Evolutionary conservation across 2,329 filamentous ascomycete species (phyloP).

Genomic region (Fusarium hostae): DNA sequence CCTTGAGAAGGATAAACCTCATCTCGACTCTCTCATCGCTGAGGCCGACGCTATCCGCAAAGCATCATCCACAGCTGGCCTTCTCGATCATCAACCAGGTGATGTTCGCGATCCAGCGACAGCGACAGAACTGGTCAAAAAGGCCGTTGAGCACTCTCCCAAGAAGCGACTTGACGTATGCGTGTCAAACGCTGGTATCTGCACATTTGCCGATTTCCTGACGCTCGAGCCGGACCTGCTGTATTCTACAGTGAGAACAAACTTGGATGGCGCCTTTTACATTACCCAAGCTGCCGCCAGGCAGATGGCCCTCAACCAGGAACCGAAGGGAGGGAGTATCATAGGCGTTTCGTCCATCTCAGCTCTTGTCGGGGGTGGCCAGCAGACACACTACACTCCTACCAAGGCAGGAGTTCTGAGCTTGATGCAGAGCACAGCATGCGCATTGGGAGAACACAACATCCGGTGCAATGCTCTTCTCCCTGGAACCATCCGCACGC

Average conservation of each 20-base stretch:
- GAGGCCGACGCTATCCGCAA: slow-evolving; percentile 61
- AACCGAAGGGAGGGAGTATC: slow-evolving; percentile 78
- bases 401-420: slow-evolving; percentile 86
- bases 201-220: slow-evolving; percentile 88
- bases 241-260: slow-evolving; percentile 77
- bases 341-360: slow-evolving; percentile 80
- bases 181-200: slow-evolving; percentile 89
- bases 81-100: slow-evolving; percentile 75
- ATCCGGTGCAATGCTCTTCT: slow-evolving; percentile 87
- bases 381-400: slow-evolving; percentile 87
- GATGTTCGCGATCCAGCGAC: slow-evolving; percentile 82
- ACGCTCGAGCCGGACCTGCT: slow-evolving; percentile 78
- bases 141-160: slow-evolving; percentile 67
- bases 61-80: slow-evolving; percentile 58
- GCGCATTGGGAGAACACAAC: slow-evolving; percentile 78
- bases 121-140: slow-evolving; percentile 72
- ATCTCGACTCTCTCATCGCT: slow-evolving; percentile 64
- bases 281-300: slow-evolving; percentile 84
- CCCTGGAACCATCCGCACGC: slow-evolving; percentile 84
- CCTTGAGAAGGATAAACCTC: slow-evolving; percentile 60
- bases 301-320: slow-evolving; percentile 76
- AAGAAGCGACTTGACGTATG: slow-evolving; percentile 75
- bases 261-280: slow-evolving; percentile 90
- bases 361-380: slow-evolving; percentile 80
- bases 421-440: slow-evolving; percentile 85